These are phyloP conservation scores for Solidago caesia DNA, from an alignment of 129 eudicot genomes.

Conservation along the genomic window DNA sequence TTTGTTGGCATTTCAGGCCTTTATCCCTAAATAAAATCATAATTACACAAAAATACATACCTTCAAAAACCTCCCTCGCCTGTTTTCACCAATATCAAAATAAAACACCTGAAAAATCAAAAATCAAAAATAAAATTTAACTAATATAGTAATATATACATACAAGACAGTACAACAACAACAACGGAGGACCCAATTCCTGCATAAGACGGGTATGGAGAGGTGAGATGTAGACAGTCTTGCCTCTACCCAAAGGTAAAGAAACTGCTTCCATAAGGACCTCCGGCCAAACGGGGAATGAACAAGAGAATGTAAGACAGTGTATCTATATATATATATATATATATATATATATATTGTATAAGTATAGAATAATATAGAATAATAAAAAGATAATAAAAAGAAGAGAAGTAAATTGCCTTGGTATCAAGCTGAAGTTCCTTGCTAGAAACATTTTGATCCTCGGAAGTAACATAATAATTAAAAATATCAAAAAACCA, in stretches of 20 bases:
- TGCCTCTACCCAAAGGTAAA: too few species aligned
- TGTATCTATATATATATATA: not conserved
- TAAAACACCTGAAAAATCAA: conserved; percentile 71
- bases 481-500: conserved; percentile 98
- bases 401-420: conserved; percentile 32
- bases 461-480: conserved; percentile 83
- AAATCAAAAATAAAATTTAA: not conserved
- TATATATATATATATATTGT: too few species aligned
- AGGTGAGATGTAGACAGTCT: too few species aligned
- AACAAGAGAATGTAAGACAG: too few species aligned
- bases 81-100: conserved; percentile 91
- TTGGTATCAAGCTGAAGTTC: conserved; percentile 96
- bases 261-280: too few species aligned
- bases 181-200: too few species aligned
- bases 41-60: conserved; percentile 29
- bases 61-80: conserved; percentile 96
- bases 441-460: conserved; percentile 79
- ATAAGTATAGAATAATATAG: not conserved
- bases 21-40: not conserved
- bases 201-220: too few species aligned
- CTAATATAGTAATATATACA: not conserved
- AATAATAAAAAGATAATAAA: not conserved
- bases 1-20: too few species aligned
- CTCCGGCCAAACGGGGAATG: too few species aligned
- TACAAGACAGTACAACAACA: not conserved